Evolutionary conservation across 1,139 yeast genomes (phyloP).

Genomic region (Zygoascus meyerae): DNA sequence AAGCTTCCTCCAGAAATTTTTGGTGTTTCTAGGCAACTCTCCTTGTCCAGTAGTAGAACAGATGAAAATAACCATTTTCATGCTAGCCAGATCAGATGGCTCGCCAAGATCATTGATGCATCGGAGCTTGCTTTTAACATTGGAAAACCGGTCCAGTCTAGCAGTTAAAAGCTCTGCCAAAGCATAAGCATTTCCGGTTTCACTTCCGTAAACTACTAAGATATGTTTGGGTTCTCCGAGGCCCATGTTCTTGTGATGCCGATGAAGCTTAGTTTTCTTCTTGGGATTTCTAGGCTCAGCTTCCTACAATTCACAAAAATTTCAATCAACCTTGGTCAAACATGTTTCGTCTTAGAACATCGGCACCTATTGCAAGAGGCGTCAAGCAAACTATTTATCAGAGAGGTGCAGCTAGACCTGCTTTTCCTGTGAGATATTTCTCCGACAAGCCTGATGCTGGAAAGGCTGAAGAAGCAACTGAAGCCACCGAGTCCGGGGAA

Average conservation of each 20-base stretch:
- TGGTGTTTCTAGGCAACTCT: conserved; percentile 75
- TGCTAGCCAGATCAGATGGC: conserved; percentile 34
- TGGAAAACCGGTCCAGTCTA: conserved; percentile 50
- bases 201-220: conserved; percentile 79
- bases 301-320: conserved; percentile 1
- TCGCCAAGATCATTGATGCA: conserved; percentile 34
- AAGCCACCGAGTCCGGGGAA: conserved; percentile 16
- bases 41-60: conserved; percentile 97
- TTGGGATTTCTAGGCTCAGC: not conserved
- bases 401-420: not conserved
- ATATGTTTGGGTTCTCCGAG: conserved; percentile 23
- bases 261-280: not conserved
- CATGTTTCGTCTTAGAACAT: conserved; percentile 1
- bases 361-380: not conserved
- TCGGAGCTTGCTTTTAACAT: conserved; percentile 40
- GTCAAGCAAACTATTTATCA: no score
- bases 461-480: conserved; percentile 21
- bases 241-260: not conserved
- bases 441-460: conserved; percentile 10
- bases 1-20: conserved; percentile 66
- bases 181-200: conserved; percentile 89
- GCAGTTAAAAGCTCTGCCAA: conserved; percentile 59
- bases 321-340: not conserved
- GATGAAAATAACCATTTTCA: conserved; percentile 49
- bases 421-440: conserved; percentile 1